Evolutionary conservation across 257 asterid species (phyloP).

Genomic region (Ligustrum vulgare): DNA sequence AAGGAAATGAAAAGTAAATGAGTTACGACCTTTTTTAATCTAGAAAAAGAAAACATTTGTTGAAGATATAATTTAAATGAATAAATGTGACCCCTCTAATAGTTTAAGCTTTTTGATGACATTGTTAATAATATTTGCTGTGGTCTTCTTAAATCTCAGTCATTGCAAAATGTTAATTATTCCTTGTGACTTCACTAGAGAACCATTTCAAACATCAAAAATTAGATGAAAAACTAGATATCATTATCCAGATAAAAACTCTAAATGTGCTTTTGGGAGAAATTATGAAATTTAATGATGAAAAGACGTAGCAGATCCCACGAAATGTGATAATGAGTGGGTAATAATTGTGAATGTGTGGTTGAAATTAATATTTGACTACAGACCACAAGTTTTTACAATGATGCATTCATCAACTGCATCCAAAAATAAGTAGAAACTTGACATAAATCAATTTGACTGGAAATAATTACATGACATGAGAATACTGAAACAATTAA

Average conservation of each 20-base stretch:
- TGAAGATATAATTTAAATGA: too few relatives aligned
- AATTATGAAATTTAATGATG: too few relatives aligned
- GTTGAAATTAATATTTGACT: too few relatives aligned
- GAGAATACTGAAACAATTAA: slow-evolving; percentile 15
- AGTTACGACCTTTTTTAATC: not conserved
- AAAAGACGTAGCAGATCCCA: too few relatives aligned
- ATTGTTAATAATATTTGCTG: not conserved
- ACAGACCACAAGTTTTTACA: too few relatives aligned
- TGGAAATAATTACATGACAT: not conserved
- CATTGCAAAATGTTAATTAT: not conserved
- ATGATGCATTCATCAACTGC: not conserved
- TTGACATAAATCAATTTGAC: not conserved
- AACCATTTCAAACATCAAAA: not conserved
- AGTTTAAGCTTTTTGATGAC: not conserved
- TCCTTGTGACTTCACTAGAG: not conserved
- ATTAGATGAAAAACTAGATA: too few relatives aligned
- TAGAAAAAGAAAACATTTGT: not conserved
- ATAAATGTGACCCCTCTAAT: too few relatives aligned
- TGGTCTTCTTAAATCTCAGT: not conserved
- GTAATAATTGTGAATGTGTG: too few relatives aligned
- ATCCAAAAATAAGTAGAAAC: not conserved
- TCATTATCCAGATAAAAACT: not conserved
- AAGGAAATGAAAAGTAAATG: not conserved
- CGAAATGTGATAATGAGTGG: too few relatives aligned
- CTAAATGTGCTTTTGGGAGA: not conserved